Percentiles rank a stretch among this genome's conserved stretches.
Evolutionary conservation across 108 stramenopile species (phyloP).

Genomic region (Discostella pseudostelligera): DNA sequence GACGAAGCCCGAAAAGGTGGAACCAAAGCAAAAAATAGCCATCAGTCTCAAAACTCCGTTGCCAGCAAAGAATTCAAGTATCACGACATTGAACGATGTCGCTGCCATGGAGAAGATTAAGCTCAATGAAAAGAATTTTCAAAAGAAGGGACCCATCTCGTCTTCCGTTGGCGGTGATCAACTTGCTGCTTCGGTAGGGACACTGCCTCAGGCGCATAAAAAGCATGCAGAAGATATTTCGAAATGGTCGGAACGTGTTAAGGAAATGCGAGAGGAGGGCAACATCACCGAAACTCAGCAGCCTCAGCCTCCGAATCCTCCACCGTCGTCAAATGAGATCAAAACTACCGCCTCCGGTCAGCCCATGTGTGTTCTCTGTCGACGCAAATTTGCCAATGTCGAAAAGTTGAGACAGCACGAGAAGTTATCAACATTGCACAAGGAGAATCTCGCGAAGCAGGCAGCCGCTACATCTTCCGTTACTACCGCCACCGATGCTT

Average conservation of each 20-base stretch:
- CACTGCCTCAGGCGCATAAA: constrained; percentile 46
- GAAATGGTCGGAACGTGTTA: constrained; percentile 72
- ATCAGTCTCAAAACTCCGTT: constrained; percentile 45
- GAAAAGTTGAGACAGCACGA: constrained; percentile 77
- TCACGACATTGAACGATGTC: constrained; percentile 11
- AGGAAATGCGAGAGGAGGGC: constrained; percentile 42
- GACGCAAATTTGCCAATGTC: constrained; percentile 68
- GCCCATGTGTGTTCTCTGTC: constrained; percentile 75
- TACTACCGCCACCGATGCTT: not conserved
- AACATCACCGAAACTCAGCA: not conserved
- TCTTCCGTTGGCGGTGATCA: constrained; percentile 12
- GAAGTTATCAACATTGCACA: constrained; percentile 68
- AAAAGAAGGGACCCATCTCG: constrained; percentile 21
- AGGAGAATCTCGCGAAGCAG: constrained; percentile 65
- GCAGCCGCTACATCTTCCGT: not conserved
- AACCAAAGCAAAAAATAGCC: constrained; percentile 37
- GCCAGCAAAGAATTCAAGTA: constrained; percentile 9
- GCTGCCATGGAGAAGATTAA: constrained; percentile 35
- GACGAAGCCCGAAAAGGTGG: constrained; percentile 26
- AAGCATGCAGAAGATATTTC: constrained; percentile 66
- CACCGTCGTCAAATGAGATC: constrained; percentile 19
- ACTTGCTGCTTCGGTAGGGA: not conserved
- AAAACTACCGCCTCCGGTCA: constrained; percentile 58
- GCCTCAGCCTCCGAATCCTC: not conserved
- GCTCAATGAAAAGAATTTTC: constrained; percentile 26